phyloP scores from a whole-genome alignment of 495 filamentous ascomycete genomes.

The Xylaria longipes region DNA sequence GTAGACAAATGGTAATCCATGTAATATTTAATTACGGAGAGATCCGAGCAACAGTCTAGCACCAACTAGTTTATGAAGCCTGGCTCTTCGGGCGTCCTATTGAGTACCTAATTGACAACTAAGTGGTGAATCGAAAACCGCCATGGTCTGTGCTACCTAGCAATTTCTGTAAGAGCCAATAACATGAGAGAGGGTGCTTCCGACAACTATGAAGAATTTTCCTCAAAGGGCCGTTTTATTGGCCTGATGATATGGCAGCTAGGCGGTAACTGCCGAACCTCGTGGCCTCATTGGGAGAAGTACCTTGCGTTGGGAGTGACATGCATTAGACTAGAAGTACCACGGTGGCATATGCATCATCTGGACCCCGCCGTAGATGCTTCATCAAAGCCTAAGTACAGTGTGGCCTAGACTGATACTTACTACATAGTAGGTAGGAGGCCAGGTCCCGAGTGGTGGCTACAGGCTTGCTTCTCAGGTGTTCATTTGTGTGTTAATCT shows the following conservation, averaged over 20 bases:
- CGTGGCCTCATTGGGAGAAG: conserved; percentile 15
- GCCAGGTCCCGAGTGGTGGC: not conserved
- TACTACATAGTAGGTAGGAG: no score
- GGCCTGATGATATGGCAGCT: not conserved
- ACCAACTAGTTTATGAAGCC: not conserved
- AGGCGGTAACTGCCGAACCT: conserved; percentile 10
- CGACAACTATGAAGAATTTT: not conserved
- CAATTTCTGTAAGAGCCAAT: conserved; percentile 5
- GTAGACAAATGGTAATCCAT: not conserved
- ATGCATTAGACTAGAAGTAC: conserved; percentile 4
- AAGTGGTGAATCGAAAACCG: not conserved
- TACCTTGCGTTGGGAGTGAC: conserved; percentile 25
- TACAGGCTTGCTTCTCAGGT: not conserved
- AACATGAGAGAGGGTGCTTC: not conserved
- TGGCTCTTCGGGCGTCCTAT: not conserved
- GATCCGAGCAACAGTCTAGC: not conserved
- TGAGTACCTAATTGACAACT: not conserved
- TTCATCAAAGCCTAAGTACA: conserved; percentile 6
- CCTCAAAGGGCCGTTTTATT: not conserved
- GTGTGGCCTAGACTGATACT: not conserved
- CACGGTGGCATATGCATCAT: conserved; percentile 15
- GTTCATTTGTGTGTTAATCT: not conserved
- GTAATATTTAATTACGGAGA: not conserved
- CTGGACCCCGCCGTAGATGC: not conserved
- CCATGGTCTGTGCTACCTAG: not conserved